A percentile compares a stretch with the other conserved stretches of the same genome.
phyloP scores from a whole-genome alignment of 2,329 filamentous ascomycete genomes.

The Monosporascus sp. region DNA sequence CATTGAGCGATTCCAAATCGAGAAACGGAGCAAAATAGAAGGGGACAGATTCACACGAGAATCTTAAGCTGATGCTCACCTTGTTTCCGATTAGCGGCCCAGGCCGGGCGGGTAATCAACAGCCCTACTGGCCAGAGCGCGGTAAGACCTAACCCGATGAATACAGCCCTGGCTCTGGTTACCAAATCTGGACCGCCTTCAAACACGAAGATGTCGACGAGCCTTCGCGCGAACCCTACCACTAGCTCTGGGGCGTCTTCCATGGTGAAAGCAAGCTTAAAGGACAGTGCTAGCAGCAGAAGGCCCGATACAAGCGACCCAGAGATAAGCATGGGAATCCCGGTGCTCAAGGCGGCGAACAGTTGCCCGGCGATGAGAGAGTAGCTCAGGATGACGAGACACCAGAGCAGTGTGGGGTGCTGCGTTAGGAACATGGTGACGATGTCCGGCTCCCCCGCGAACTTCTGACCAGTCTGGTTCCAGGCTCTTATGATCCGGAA shows the following conservation, averaged over 20 bases:
- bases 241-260: conserved; percentile 85
- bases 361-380: conserved; percentile 47
- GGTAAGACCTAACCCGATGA: conserved; percentile 39
- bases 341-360: conserved; percentile 32
- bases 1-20: no score
- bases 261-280: conserved; percentile 85
- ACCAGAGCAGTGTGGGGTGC: conserved; percentile 67
- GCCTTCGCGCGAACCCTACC: conserved; percentile 34
- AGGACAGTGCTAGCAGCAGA: conserved; percentile 58
- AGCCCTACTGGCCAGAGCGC: conserved; percentile 34
- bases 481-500: conserved; percentile 70
- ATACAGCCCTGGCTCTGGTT: conserved; percentile 43
- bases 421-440: conserved; percentile 63
- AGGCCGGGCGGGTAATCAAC: conserved; percentile 22
- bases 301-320: conserved; percentile 37
- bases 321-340: conserved; percentile 35
- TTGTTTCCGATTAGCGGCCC: conserved; percentile 16
- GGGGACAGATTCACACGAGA: no score
- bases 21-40: no score
- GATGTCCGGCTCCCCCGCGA: conserved; percentile 84
- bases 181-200: conserved; percentile 38
- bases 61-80: conserved; percentile 17
- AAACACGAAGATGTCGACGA: conserved; percentile 33
- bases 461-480: conserved; percentile 98
- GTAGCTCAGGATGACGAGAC: conserved; percentile 65